phyloP scores from a whole-genome alignment of 2,329 filamentous ascomycete genomes.

The Penicillium vulpinum region DNA sequence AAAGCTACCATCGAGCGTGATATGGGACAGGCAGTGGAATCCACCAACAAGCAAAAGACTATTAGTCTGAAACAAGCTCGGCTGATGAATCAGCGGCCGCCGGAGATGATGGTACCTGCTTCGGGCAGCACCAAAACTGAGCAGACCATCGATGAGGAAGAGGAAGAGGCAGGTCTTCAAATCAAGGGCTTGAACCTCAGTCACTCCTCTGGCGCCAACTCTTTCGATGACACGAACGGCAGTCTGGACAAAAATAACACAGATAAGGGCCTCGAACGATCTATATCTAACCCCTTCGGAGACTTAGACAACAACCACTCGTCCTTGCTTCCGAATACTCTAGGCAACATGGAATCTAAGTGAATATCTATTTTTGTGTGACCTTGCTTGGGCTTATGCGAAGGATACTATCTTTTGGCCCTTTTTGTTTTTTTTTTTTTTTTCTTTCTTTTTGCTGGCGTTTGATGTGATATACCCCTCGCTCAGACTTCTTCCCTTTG shows the following conservation, averaged over 20 bases:
- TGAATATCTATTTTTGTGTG: conserved; percentile 13
- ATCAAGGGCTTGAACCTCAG: conserved; percentile 35
- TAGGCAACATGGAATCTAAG: conserved; percentile 25
- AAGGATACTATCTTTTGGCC: background rate
- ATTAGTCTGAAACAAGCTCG: conserved; percentile 88
- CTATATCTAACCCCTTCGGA: conserved; percentile 26
- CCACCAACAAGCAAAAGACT: conserved; percentile 95
- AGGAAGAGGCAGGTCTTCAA: conserved; percentile 27
- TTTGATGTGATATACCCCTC: conserved; percentile 46
- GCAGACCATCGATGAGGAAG: conserved; percentile 22
- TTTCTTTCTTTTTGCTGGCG: conserved; percentile 27
- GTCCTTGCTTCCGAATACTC: conserved; percentile 30
- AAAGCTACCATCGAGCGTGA: conserved; percentile 98
- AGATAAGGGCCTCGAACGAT: background rate
- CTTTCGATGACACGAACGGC: conserved; percentile 17
- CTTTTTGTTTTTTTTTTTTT: conserved; percentile 7
- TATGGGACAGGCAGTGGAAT: conserved; percentile 71
- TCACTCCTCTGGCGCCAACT: conserved; percentile 15
- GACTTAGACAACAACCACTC: conserved; percentile 18
- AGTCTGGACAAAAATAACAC: conserved; percentile 5
- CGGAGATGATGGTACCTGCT: conserved; percentile 74
- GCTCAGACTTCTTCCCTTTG: conserved; percentile 30
- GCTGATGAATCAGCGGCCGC: conserved; percentile 83
- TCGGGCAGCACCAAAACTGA: conserved; percentile 31
- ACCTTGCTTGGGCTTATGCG: background rate